These are phyloP conservation scores for Eucalyptus guilfoylei DNA, from an alignment of 345 rosid genomes.

Conservation along the genomic window DNA sequence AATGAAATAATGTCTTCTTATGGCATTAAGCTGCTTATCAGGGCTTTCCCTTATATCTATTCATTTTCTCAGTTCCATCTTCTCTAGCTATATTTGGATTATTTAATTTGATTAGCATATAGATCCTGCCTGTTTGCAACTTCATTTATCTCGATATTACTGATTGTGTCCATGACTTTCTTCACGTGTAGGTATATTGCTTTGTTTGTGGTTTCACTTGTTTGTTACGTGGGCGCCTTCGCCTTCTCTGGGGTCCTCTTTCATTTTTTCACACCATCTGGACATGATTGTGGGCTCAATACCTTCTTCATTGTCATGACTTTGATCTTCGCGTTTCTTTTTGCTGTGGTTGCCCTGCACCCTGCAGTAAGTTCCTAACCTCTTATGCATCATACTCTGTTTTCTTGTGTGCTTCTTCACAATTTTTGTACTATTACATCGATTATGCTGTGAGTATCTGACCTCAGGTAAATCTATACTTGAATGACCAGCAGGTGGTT, in stretches of 20 bases:
- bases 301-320: slow-evolving; percentile 74
- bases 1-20: not conserved
- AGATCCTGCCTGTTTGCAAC: not conserved
- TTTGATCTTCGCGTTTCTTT: slow-evolving; percentile 54
- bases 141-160: not conserved
- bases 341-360: slow-evolving; percentile 79
- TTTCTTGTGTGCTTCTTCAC: not conserved
- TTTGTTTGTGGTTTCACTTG: slow-evolving; percentile 70
- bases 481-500: not conserved
- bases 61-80: not conserved
- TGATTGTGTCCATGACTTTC: not conserved
- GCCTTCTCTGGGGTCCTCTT: slow-evolving; percentile 96
- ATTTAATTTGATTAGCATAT: not conserved
- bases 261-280: slow-evolving; percentile 95
- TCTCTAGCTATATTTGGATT: not conserved
- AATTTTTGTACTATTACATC: not conserved
- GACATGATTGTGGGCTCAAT: slow-evolving; percentile 94
- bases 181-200: slow-evolving; percentile 61
- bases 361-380: slow-evolving; percentile 65
- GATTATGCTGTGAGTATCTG: not conserved
- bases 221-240: slow-evolving; percentile 71
- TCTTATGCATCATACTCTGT: too few species aligned
- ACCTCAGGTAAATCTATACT: not conserved
- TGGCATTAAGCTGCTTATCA: not conserved
- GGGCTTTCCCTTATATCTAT: not conserved